Evolutionary conservation across 768 basidiomycete species (phyloP).

Genomic region (Suillus americanus): DNA sequence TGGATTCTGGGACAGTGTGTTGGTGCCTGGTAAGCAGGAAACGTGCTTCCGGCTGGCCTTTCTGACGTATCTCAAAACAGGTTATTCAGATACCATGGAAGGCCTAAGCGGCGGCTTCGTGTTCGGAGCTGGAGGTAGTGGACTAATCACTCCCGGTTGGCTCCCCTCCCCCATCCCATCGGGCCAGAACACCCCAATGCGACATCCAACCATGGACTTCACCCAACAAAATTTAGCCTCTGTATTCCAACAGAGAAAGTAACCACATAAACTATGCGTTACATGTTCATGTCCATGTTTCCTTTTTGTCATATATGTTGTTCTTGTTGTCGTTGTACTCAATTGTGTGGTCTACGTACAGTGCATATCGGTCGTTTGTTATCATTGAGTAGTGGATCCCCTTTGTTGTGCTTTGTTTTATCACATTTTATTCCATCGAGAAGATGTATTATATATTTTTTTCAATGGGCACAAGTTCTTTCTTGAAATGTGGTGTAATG

Average conservation of each 20-base stretch:
- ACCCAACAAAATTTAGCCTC: slow-evolving; percentile 27
- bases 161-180: slow-evolving; percentile 61
- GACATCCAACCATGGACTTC: slow-evolving; percentile 27
- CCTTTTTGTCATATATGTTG: neutral
- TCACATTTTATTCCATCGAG: neutral
- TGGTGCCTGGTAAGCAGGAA: slow-evolving; percentile 70
- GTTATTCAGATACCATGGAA: slow-evolving; percentile 78
- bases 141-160: slow-evolving; percentile 76
- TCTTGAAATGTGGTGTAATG: too few species aligned
- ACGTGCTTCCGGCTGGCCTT: slow-evolving; percentile 4
- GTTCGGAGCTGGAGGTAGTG: slow-evolving; percentile 81
- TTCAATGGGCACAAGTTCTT: neutral
- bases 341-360: neutral
- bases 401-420: neutral
- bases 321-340: neutral
- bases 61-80: slow-evolving; percentile 35
- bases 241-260: slow-evolving; percentile 29
- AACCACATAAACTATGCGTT: slow-evolving; percentile 3
- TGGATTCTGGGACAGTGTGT: slow-evolving; percentile 86
- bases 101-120: slow-evolving; percentile 85
- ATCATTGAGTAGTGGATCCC: neutral
- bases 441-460: neutral
- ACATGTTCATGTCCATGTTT: neutral
- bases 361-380: neutral
- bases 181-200: slow-evolving; percentile 46